These are phyloP conservation scores for Ceratobasidium sp. DNA, from an alignment of 1,284 basidiomycete genomes.

Conservation along the genomic window DNA sequence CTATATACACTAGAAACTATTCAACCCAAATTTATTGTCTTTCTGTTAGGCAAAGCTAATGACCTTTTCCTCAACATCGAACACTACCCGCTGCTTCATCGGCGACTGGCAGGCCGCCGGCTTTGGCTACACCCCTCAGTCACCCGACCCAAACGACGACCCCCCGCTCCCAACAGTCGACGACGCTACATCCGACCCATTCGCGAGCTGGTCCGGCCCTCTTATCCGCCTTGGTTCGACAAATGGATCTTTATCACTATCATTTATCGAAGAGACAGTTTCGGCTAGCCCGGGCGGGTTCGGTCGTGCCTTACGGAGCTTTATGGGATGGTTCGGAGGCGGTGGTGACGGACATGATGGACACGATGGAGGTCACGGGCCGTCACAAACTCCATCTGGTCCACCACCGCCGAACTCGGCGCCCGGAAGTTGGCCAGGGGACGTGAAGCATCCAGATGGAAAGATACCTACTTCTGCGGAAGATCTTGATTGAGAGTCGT, in stretches of 20 bases:
- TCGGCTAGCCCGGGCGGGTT: neutral
- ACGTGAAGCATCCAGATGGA: too few species aligned
- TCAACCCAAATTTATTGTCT: neutral
- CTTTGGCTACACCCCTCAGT: neutral
- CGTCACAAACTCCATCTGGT: neutral
- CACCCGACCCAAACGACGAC: neutral
- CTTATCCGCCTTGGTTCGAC: conserved; percentile 8
- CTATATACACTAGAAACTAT: neutral
- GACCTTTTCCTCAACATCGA: conserved; percentile 22
- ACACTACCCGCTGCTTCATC: conserved; percentile 27
- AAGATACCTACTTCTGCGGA: too few species aligned
- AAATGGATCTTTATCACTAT: neutral
- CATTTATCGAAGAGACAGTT: conserved; percentile 5
- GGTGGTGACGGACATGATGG: neutral
- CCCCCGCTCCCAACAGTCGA: neutral
- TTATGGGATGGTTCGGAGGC: neutral
- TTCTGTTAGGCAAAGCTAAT: conserved; percentile 6
- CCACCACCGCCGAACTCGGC: neutral
- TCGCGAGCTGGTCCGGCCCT: conserved; percentile 16
- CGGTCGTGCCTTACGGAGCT: neutral
- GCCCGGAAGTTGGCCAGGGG: too few species aligned
- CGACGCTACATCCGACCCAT: neutral
- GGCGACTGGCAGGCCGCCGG: conserved; percentile 14
- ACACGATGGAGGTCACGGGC: neutral
- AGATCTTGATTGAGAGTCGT: too few species aligned